Conservation (phyloP, 2,329 filamentous ascomycete genomes). For the Chaetomium sp. region DNA sequence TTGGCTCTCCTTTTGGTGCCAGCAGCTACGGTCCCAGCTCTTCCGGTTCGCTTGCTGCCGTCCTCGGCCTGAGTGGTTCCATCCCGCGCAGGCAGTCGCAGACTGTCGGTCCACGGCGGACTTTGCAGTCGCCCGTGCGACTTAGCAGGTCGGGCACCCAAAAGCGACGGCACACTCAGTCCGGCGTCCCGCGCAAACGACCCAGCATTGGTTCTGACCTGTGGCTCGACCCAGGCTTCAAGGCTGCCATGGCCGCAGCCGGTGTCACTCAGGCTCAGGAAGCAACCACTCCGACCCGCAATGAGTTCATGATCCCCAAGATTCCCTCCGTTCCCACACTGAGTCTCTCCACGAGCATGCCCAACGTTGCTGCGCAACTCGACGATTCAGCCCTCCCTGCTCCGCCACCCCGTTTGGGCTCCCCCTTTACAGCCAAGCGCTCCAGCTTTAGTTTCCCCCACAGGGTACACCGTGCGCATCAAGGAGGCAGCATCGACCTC, state of each 20-base stretch:
- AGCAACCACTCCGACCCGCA: conserved; percentile 26
- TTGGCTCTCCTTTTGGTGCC: conserved; percentile 51
- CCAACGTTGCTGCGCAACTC: conserved; percentile 21
- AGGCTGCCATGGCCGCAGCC: conserved; percentile 15
- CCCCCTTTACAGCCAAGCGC: conserved; percentile 47
- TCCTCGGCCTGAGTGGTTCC: conserved; percentile 30
- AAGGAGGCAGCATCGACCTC: conserved; percentile 37
- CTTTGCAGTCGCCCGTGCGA: conserved; percentile 48
- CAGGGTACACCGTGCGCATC: conserved; percentile 40
- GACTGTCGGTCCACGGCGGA: conserved; percentile 44
- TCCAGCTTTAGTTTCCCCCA: conserved; percentile 57
- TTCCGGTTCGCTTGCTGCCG: conserved; percentile 41
- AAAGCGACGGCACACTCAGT: conserved; percentile 47
- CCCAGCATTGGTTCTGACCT: conserved; percentile 50
- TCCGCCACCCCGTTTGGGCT: conserved; percentile 48
- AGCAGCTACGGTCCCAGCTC: conserved; percentile 58
- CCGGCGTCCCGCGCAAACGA: conserved; percentile 46
- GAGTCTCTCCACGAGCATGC: conserved; percentile 24
- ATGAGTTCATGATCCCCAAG: conserved; percentile 37
- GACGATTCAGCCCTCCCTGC: conserved; percentile 28
- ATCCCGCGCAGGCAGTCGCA: conserved; percentile 39
- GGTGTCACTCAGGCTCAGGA: conserved; percentile 11
- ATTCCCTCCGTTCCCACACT: conserved; percentile 26
- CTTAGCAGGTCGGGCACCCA: conserved; percentile 49
- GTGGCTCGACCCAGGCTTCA: conserved; percentile 41